phyloP scores from a whole-genome alignment of 805 yeast species.

The Pichia californica region DNA sequence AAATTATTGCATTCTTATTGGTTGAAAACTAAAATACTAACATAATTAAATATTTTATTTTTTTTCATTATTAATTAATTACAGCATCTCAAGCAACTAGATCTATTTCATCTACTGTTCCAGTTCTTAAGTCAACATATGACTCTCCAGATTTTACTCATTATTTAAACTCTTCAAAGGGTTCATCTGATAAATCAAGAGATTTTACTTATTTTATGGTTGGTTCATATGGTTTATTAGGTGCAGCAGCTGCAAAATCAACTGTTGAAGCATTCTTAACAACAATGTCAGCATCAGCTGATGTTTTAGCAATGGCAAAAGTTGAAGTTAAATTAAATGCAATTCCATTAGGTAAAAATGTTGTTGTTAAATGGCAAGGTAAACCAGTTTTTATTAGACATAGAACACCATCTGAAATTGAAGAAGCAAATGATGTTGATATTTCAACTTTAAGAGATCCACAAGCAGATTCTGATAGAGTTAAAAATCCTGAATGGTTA shows the following conservation, averaged over 20 bases:
- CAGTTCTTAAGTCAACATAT: slow-evolving; percentile 63
- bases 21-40: slow-evolving; percentile 10
- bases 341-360: slow-evolving; percentile 96
- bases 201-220: slow-evolving; percentile 95
- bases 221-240: slow-evolving; percentile 85
- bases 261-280: slow-evolving; percentile 90
- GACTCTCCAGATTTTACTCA: slow-evolving; percentile 87
- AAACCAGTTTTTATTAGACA: slow-evolving; percentile 99
- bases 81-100: slow-evolving; percentile 30
- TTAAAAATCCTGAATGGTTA: slow-evolving; percentile 95
- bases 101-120: slow-evolving; percentile 44
- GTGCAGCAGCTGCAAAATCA: slow-evolving; percentile 93
- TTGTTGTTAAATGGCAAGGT: slow-evolving; percentile 99
- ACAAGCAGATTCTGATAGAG: slow-evolving; percentile 88
- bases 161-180: slow-evolving; percentile 64
- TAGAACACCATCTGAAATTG: slow-evolving; percentile 89
- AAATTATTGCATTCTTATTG: not conserved
- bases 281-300: slow-evolving; percentile 97
- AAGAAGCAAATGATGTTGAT: slow-evolving; percentile 86
- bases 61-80: not conserved
- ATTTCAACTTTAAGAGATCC: slow-evolving; percentile 84
- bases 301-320: slow-evolving; percentile 98
- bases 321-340: slow-evolving; percentile 92
- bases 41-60: not conserved
- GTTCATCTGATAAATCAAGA: slow-evolving; percentile 66